phyloP scores from a whole-genome alignment of 495 filamentous ascomycete genomes.

The Xylaria cubensis region DNA sequence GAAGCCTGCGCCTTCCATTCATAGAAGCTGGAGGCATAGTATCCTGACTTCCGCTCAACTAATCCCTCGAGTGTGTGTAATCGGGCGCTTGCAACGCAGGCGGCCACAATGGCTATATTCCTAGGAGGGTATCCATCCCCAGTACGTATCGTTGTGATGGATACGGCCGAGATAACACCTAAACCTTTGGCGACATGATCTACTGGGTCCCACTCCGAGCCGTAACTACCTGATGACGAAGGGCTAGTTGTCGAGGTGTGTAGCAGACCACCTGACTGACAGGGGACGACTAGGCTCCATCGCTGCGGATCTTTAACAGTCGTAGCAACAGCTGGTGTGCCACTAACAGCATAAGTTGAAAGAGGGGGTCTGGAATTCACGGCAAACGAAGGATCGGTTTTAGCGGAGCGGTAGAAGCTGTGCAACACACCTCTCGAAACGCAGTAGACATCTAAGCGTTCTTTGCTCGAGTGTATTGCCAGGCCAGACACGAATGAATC shows the following conservation, averaged over 20 bases:
- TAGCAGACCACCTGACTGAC: slow-evolving; percentile 34
- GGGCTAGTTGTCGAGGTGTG: slow-evolving; percentile 25
- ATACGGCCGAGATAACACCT: slow-evolving; percentile 32
- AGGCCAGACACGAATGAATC: slow-evolving; percentile 25
- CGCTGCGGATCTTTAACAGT: not conserved
- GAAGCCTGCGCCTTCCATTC: slow-evolving; percentile 29
- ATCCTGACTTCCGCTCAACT: not conserved
- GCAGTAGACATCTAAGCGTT: slow-evolving; percentile 12
- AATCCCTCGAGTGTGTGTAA: slow-evolving; percentile 5
- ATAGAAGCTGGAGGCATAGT: not conserved
- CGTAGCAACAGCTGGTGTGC: slow-evolving; percentile 24
- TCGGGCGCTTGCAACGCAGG: slow-evolving; percentile 8
- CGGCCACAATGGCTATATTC: not conserved
- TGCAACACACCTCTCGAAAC: slow-evolving; percentile 7
- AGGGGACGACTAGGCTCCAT: slow-evolving; percentile 32
- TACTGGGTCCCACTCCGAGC: slow-evolving; percentile 16
- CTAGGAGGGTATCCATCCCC: too few relatives aligned
- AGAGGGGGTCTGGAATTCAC: not conserved
- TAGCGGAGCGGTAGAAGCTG: not conserved
- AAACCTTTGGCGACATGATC: slow-evolving; percentile 31
- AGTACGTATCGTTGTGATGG: slow-evolving; percentile 15
- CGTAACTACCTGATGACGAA: not conserved
- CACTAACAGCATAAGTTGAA: not conserved
- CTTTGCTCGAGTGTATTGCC: not conserved
- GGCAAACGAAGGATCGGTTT: not conserved